phyloP scores from a whole-genome alignment of 2,329 filamentous ascomycete genomes.

The Leptosphaerulina australis region DNA sequence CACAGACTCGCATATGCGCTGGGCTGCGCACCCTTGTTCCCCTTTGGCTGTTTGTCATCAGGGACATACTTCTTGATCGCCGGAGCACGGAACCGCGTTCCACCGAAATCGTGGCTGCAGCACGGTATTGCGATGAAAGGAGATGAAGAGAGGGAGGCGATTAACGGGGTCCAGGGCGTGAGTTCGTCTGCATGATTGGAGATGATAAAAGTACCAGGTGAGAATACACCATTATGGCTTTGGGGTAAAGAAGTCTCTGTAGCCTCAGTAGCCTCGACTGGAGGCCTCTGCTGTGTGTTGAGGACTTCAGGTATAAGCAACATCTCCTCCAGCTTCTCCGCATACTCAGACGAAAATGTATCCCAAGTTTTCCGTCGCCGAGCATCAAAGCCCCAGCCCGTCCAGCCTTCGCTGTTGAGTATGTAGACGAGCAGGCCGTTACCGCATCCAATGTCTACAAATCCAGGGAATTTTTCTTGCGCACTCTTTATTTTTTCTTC shows the following conservation, averaged over 20 bases:
- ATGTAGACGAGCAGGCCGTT: constrained; percentile 91
- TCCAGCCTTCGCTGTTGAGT: constrained; percentile 78
- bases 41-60: constrained; percentile 32
- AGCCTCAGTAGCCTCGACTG: no score
- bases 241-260: background rate
- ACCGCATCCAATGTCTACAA: constrained; percentile 94
- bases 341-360: constrained; percentile 64
- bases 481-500: constrained; percentile 7
- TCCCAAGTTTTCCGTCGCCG: constrained; percentile 84
- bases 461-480: constrained; percentile 72
- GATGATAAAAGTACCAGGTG: constrained; percentile 81
- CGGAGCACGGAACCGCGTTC: constrained; percentile 71
- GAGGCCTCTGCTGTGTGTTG: background rate
- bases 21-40: constrained; percentile 46
- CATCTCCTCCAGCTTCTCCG: constrained; percentile 61
- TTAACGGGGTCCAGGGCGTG: constrained; percentile 91
- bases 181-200: constrained; percentile 97
- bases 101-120: constrained; percentile 86
- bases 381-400: constrained; percentile 91
- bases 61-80: constrained; percentile 25
- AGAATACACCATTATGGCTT: constrained; percentile 68
- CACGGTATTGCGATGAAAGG: constrained; percentile 95
- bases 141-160: constrained; percentile 75
- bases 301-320: constrained; percentile 65
- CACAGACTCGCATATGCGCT: constrained; percentile 87